Evolutionary conservation across 345 rosid species (phyloP), one percentile per base, ranked within the genome.

Genomic region (Salix koriyanagi): DNA sequence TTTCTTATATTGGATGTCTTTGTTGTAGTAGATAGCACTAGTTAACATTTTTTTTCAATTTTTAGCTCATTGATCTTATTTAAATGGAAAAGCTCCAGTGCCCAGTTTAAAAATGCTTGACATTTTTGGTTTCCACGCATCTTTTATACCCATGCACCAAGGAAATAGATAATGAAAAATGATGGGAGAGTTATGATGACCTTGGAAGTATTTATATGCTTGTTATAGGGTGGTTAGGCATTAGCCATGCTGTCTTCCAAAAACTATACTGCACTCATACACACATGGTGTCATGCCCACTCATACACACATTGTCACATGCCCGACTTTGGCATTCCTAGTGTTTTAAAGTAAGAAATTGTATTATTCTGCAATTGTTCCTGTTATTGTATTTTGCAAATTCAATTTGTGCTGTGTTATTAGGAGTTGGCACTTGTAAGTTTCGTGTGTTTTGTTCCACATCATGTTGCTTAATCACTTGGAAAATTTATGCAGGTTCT

Each of bases 401-500:
- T 30, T 74, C 18, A 42, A 25, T 60, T 68, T 5, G 36, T 25
- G 70, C 37, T 80, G 36, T 52, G 30, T 42, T 64, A 25, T 32
- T 16, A 21, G 23, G 69, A 56, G 9, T 15, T 37, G 77, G 23
- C 6, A 19, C 58, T 6, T 52, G 23, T 52, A 10, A 65, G 15
- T 4, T 65, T 50, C 19, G 7, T 66, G 18, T 36, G 13, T 37
- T 8, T n/a, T n/a, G 2, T 18, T 80, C 28, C 37, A n/a, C 11
- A 67, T 48, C 56, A 71, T 65, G 42, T 41, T 77, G 65, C 52
- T 78, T 76, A 54, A 77, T 34, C 77, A 54, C 70, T 79, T 54
- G 65, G 21, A 52, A 3, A 28, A 67, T 23, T 62, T 69, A 23
- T 72, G 69, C 91, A 96, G 99, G 99, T 96, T 80, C 89, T 94